Base-by-base conservation (phyloP, 257 asterid genomes). In the Nicotiana undulata region DNA sequence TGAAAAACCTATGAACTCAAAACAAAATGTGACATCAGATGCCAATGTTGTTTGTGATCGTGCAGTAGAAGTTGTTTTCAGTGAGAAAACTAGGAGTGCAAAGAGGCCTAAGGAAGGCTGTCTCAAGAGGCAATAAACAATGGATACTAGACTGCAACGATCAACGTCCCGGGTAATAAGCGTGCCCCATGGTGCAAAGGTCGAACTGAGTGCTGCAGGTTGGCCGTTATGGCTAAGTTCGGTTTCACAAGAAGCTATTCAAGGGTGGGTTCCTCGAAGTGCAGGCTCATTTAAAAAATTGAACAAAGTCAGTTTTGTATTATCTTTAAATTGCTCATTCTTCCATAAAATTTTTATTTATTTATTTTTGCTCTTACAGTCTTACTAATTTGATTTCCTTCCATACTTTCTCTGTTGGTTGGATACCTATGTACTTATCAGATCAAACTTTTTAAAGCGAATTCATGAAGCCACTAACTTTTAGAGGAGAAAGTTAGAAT, bases 141-240 rank as follows among this genome's bases (percentile, higher is more conserved):
- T 88, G 60, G 98, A 90, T 55, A 29, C 86, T 52, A 90, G 88
- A 83, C 81, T 34, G 60, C 88, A 84, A 76, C 86, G 83, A 64
- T 80, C 79, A 16, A 67, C 82, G 74, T 79, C 91, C n/a, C 79
- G 86, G 76, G 83, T 90, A 40, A 60, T 53, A 3, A 88, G 93
- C 65, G 80, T 90, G 88, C 94, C 96, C 0, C 86, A 85, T 34
- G 88, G 94, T 72, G 79, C 81, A 26, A 86, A 58, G 82, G 93
- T 85, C 9, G 99, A 91, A 83, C 93, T 88, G 40, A 84, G 80
- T 7, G 89, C 93, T 5, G 93, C 94, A 2, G 98, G 98, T 60
- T 93, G 99, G 99, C 99, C 98, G 6, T 83, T 92, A 2, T 95
- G 99, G 99, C 93, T 95, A 32, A 81, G 90, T 83, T 91, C 97